Evolutionary conservation across 345 rosid genomes (phyloP).

Genomic region (Nephelium lappaceum): DNA sequence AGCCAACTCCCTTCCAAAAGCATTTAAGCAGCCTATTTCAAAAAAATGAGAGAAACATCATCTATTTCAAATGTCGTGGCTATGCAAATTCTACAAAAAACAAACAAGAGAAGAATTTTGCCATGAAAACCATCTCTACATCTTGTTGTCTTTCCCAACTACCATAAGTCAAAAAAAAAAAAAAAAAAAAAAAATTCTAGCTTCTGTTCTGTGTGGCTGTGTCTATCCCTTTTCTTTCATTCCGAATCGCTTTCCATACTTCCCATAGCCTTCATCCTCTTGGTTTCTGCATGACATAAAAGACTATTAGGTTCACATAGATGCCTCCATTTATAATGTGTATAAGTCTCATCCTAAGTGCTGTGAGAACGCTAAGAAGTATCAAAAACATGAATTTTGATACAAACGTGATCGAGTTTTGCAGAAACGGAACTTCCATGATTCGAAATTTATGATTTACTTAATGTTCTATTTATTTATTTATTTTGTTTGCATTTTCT

Average conservation of each 20-base stretch:
- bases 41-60: not conserved
- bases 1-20: not conserved
- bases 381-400: not conserved
- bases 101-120: conserved; percentile 7
- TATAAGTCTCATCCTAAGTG: not conserved
- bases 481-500: not conserved
- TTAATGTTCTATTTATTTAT: not conserved
- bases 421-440: not conserved
- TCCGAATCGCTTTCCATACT: conserved; percentile 66
- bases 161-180: not conserved
- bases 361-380: not conserved
- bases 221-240: conserved; percentile 10
- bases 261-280: conserved; percentile 73
- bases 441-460: not conserved
- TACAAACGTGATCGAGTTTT: not conserved
- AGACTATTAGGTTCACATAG: not conserved
- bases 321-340: not conserved
- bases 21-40: conserved; percentile 1
- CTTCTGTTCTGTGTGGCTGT: not conserved
- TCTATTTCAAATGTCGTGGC: not conserved
- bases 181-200: not conserved
- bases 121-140: not conserved
- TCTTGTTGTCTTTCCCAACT: conserved; percentile 10
- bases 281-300: conserved; percentile 42
- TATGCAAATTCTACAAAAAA: conserved; percentile 12